A percentile compares a stretch with the other conserved stretches of the same genome.
phyloP scores from a whole-genome alignment of 257 asterid species.

The Fraxinus americana region DNA sequence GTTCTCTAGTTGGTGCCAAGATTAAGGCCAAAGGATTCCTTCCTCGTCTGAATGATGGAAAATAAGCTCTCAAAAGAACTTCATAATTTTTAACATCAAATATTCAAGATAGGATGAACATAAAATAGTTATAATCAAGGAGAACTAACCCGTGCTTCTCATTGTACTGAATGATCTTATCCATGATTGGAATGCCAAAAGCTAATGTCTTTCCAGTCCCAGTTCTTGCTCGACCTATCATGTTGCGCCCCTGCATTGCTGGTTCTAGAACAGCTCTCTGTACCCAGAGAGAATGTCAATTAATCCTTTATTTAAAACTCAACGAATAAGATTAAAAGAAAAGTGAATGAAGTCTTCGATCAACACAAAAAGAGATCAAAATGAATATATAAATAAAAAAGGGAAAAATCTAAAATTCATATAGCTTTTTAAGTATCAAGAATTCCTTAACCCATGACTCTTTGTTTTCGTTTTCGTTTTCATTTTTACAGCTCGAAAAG shows the following conservation, averaged over 20 bases:
- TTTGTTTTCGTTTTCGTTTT: background rate
- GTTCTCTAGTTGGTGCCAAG: constrained; percentile 96
- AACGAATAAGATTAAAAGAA: background rate
- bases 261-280: constrained; percentile 85
- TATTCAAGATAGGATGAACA: constrained; percentile 4
- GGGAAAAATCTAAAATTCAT: background rate
- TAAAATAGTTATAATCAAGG: background rate
- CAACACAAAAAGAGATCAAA: background rate
- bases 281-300: background rate
- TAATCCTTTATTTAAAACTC: background rate
- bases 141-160: constrained; percentile 71
- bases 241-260: constrained; percentile 90
- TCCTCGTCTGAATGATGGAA: constrained; percentile 57
- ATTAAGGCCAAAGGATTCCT: constrained; percentile 76
- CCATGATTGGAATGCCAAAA: constrained; percentile 79
- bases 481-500: background rate
- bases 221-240: constrained; percentile 95
- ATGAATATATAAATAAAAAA: background rate
- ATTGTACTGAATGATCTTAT: constrained; percentile 67
- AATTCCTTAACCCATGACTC: background rate
- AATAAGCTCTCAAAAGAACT: background rate
- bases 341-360: background rate
- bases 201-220: constrained; percentile 97
- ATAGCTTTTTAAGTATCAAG: background rate
- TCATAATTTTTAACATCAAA: background rate